These are phyloP conservation scores for Penicillium decumbens DNA, from an alignment of 2,329 filamentous ascomycete species.

Conservation along the genomic window DNA sequence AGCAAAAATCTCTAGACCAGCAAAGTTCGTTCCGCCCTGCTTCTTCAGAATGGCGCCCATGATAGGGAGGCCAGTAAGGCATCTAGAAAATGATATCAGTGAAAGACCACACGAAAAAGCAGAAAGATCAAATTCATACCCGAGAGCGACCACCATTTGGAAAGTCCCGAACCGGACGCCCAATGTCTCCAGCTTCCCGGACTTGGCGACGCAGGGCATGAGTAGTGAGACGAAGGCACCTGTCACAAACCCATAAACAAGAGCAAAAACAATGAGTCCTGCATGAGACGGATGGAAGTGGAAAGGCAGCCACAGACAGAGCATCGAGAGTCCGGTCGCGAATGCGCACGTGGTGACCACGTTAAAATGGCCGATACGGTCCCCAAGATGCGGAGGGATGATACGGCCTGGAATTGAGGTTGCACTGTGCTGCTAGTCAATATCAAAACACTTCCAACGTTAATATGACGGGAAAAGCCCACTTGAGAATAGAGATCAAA, in stretches of 20 bases:
- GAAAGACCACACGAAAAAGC: too few species aligned
- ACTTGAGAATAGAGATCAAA: slow-evolving; percentile 29
- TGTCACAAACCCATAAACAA: slow-evolving; percentile 29
- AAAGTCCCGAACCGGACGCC: slow-evolving; percentile 35
- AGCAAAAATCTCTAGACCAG: too few species aligned
- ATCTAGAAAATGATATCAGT: too few species aligned
- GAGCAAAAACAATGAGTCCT: slow-evolving; percentile 27
- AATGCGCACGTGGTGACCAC: slow-evolving; percentile 15
- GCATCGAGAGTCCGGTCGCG: slow-evolving; percentile 16
- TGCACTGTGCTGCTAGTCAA: slow-evolving; percentile 9
- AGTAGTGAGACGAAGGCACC: slow-evolving; percentile 27
- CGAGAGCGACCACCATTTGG: slow-evolving; percentile 20
- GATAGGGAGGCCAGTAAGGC: too few species aligned
- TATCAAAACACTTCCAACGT: too few species aligned
- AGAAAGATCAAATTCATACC: slow-evolving; percentile 7
- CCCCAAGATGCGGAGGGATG: slow-evolving; percentile 23
- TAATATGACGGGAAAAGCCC: background rate
- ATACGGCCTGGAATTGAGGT: slow-evolving; percentile 26
- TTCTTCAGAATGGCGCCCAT: too few species aligned
- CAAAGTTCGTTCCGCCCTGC: too few species aligned
- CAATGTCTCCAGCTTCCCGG: slow-evolving; percentile 29
- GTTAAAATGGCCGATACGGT: slow-evolving; percentile 28
- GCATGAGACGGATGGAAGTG: slow-evolving; percentile 25
- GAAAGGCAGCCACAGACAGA: slow-evolving; percentile 30
- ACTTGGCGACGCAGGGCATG: slow-evolving; percentile 31